Evolutionary conservation across 805 yeast species (phyloP), one percentile per base, ranked within the genome.

Genomic region (Candida verbasci): DNA sequence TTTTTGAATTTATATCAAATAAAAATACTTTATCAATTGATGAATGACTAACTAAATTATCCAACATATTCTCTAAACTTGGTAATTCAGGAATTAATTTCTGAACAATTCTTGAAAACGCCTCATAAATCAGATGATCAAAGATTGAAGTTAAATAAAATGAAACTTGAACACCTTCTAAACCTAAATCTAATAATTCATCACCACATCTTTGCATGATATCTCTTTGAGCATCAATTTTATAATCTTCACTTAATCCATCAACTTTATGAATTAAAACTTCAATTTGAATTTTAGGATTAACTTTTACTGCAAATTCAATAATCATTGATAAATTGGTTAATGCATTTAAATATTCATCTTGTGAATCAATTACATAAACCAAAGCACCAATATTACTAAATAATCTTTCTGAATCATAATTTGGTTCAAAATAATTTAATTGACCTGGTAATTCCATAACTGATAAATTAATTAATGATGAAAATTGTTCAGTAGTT

Each of bases 361-460:
- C 97, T 57, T 88, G 97, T 9, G 89, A 77, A 60, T 93, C 98
- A 43, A 93, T 88, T 27, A 93, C 96, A 53, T 93, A 93, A 2
- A 93, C 93, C 20, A 93, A 68, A 0, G 96, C 93, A 14, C 96
- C 96, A 10, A 88, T 87, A 29, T 82, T 78, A 29, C 81, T 70
- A 52, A 91, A 89, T 18, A 89, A 60, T 42, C 80, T 69, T 43
- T 81, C 88, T 17, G 85, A 78, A 50, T 87, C 96, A 48, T 82
- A 81, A 23, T 80, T 74, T 3, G 94, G 93, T 48, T 88, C 96
- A 55, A 87, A 86, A 50, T 86, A 77, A 56, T 88, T 87, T 43
- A 89, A 60, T 58, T 91, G 97, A 3, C 97, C 97, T 0, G 98
- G 98, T 12, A 91, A 67, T 56, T 91, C 98, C 83, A 88, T 86